Evolutionary conservation across 1,284 basidiomycete species (phyloP).

Genomic region (Rhodotorula glutinis): DNA sequence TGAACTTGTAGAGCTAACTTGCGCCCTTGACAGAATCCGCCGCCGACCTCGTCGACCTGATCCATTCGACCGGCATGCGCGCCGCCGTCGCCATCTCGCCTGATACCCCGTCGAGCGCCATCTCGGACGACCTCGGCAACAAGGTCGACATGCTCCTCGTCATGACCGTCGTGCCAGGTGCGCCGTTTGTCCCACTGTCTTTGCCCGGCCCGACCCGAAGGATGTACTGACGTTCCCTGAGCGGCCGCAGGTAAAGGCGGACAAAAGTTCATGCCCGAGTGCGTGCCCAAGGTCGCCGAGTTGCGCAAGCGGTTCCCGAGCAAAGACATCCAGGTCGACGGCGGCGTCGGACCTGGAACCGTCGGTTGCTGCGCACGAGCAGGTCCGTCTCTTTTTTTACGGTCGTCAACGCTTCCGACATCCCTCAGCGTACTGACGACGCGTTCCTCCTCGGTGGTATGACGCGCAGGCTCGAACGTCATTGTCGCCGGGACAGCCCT

Average conservation of each 20-base stretch:
- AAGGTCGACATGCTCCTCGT: conserved; percentile 90
- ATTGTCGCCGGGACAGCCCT: conserved; percentile 97
- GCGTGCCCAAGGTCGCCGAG: conserved; percentile 80
- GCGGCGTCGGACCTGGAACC: conserved; percentile 89
- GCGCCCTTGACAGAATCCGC: conserved; percentile 60
- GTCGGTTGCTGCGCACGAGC: conserved; percentile 86
- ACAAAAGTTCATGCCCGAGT: conserved; percentile 93
- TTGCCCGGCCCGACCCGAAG: too few species aligned
- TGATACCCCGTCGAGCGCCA: conserved; percentile 77
- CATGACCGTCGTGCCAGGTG: conserved; percentile 85
- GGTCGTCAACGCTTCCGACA: too few species aligned
- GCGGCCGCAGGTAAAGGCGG: conserved; percentile 80
- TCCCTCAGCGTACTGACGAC: too few species aligned
- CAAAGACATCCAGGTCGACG: conserved; percentile 96
- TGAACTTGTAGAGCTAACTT: neutral
- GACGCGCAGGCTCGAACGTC: conserved; percentile 78
- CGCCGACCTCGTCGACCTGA: conserved; percentile 67
- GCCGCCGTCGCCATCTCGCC: conserved; percentile 93
- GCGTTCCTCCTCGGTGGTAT: neutral
- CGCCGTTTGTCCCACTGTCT: too few species aligned
- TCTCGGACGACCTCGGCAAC: conserved; percentile 74
- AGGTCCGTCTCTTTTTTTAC: conserved; percentile 56
- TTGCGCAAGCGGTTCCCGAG: conserved; percentile 84
- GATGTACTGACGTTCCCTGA: too few species aligned
- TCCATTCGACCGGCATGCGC: conserved; percentile 74